These are phyloP conservation scores for Verticillium albo-atrum DNA, from an alignment of 2,329 filamentous ascomycete genomes.

Conservation along the genomic window DNA sequence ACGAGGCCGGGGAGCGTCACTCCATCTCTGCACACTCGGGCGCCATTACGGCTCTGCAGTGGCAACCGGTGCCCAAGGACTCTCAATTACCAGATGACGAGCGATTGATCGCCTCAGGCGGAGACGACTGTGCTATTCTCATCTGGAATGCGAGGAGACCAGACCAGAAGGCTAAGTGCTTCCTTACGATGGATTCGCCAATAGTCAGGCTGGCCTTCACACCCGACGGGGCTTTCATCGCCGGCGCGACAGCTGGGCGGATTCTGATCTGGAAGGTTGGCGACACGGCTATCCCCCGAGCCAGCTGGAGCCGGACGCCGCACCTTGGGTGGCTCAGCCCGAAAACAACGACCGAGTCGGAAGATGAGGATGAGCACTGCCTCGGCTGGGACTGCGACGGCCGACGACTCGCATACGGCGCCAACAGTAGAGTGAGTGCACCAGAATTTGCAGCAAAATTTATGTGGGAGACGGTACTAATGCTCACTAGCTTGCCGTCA, in stretches of 20 bases:
- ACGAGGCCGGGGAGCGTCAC: constrained; percentile 46
- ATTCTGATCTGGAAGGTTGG: constrained; percentile 64
- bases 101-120: constrained; percentile 55
- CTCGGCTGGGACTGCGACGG: constrained; percentile 59
- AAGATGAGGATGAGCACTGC: constrained; percentile 58
- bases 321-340: constrained; percentile 58
- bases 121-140: constrained; percentile 57
- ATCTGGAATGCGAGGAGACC: constrained; percentile 57
- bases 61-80: constrained; percentile 47
- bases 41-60: constrained; percentile 52
- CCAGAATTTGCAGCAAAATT: background rate
- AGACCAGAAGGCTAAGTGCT: constrained; percentile 50
- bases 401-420: constrained; percentile 58
- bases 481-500: constrained; percentile 40
- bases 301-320: constrained; percentile 52
- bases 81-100: constrained; percentile 35
- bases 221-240: constrained; percentile 59
- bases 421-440: constrained; percentile 54
- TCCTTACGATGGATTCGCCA: constrained; percentile 55
- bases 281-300: constrained; percentile 52
- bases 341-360: constrained; percentile 44
- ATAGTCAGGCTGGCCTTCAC: constrained; percentile 58
- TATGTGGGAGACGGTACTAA: background rate
- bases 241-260: constrained; percentile 53
- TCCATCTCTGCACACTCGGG: constrained; percentile 57